phyloP scores from a whole-genome alignment of 257 asterid species.

The Coffea eugenioides region DNA sequence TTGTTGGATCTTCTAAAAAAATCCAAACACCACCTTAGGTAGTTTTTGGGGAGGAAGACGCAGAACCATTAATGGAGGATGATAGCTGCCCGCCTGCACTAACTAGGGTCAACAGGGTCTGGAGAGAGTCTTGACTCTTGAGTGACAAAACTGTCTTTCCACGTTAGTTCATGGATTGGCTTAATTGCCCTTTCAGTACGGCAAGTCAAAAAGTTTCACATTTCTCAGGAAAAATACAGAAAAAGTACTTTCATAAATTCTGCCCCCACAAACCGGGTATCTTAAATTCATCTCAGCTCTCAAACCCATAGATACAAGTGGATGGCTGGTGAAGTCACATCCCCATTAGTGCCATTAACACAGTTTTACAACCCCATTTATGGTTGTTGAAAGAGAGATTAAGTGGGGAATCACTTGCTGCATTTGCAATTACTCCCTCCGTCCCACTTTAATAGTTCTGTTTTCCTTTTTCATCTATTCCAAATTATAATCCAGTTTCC shows the following conservation, averaged over 20 bases:
- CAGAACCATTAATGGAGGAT: neutral
- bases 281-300: neutral
- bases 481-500: no score
- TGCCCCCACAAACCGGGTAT: neutral
- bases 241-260: neutral
- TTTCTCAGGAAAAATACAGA: neutral
- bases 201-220: constrained; percentile 8
- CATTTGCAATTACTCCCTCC: no score
- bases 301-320: neutral
- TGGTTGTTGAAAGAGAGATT: neutral
- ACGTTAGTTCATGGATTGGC: neutral
- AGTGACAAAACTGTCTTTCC: neutral
- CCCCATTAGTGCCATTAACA: neutral
- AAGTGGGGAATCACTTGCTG: neutral
- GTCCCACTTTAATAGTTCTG: no score
- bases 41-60: no score
- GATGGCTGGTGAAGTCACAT: neutral
- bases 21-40: no score
- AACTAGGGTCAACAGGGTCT: neutral
- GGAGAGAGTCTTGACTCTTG: neutral
- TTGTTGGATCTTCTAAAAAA: no score
- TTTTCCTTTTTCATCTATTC: no score
- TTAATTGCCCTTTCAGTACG: neutral
- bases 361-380: neutral
- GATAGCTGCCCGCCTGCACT: neutral